These are phyloP conservation scores for Eucalyptus sp. DNA, from an alignment of 345 rosid species.

Conservation along the genomic window DNA sequence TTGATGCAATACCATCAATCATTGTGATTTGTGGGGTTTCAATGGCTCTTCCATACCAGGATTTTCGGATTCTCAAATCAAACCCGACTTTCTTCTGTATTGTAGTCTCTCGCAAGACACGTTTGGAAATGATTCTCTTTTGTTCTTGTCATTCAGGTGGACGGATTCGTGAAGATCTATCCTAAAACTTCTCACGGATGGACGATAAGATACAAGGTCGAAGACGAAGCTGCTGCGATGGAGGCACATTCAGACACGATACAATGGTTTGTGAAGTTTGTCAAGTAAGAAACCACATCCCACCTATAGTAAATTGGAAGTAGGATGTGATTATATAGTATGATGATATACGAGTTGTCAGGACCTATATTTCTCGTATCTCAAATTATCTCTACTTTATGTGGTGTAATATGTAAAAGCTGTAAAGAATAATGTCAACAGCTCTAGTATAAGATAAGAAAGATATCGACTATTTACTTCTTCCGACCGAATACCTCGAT, in stretches of 20 bases:
- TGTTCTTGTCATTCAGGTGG: constrained; percentile 22
- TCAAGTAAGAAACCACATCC: constrained; percentile 20
- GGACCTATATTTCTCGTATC: background rate
- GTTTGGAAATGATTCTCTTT: background rate
- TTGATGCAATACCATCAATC: background rate
- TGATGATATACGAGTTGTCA: background rate
- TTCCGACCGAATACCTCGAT: background rate
- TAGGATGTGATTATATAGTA: background rate
- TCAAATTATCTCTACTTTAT: background rate
- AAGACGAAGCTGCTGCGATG: constrained; percentile 42
- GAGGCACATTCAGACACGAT: constrained; percentile 61
- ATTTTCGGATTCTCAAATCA: background rate
- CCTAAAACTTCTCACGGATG: constrained; percentile 64
- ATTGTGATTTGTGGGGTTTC: background rate
- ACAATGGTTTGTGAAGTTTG: constrained; percentile 44
- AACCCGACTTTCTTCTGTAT: background rate
- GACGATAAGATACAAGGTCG: constrained; percentile 45
- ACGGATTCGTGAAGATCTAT: constrained; percentile 52
- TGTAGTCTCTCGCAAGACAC: background rate
- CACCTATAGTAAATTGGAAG: background rate
- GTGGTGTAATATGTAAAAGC: background rate
- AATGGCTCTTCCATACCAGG: background rate
- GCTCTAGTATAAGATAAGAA: background rate
- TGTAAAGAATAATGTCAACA: background rate
- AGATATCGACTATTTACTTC: background rate